A percentile compares a stretch with the other conserved stretches of the same genome.
Evolutionary conservation across 768 basidiomycete genomes (phyloP).

Genomic region (Mycena galericulata): DNA sequence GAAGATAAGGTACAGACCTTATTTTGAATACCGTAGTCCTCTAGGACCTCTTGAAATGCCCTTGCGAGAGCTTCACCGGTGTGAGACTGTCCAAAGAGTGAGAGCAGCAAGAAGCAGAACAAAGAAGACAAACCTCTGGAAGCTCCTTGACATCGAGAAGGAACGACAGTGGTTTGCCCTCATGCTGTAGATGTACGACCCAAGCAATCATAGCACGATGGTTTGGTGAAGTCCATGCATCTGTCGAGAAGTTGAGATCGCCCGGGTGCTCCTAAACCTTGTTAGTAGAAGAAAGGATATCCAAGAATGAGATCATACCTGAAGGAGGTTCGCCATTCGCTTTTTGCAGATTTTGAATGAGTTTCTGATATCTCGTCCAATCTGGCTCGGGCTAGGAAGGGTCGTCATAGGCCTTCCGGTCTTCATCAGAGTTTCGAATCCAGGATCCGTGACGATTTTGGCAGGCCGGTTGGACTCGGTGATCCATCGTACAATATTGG

Average conservation of each 20-base stretch:
- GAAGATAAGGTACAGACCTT: constrained; percentile 44
- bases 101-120: not conserved
- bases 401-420: not conserved
- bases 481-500: not conserved
- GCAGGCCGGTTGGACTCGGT: constrained; percentile 7
- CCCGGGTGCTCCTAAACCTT: constrained; percentile 43
- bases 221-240: constrained; percentile 54
- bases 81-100: constrained; percentile 45
- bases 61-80: constrained; percentile 49
- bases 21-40: constrained; percentile 48
- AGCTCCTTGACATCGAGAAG: constrained; percentile 55
- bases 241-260: constrained; percentile 46
- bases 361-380: not conserved
- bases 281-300: not conserved
- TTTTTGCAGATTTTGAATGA: not conserved
- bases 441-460: not conserved
- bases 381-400: not conserved
- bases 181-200: constrained; percentile 47
- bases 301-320: not conserved
- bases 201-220: constrained; percentile 46
- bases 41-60: constrained; percentile 48
- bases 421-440: not conserved
- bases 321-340: not conserved
- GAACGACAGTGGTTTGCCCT: constrained; percentile 42
- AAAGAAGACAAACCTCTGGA: constrained; percentile 31